These are phyloP conservation scores for Striga asiatica DNA, from an alignment of 257 asterid genomes.

Conservation along the genomic window DNA sequence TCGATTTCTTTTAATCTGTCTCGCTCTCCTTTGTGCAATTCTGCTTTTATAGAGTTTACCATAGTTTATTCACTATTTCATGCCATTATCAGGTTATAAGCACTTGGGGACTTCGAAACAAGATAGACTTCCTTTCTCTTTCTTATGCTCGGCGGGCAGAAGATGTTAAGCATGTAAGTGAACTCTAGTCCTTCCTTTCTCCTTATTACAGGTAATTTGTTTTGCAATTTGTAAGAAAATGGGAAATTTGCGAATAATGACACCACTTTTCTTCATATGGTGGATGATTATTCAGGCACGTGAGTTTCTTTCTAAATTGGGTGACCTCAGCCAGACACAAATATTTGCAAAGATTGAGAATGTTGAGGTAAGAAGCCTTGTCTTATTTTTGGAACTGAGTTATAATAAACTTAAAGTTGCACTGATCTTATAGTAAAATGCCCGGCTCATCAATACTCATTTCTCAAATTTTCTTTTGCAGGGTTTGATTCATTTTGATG, in stretches of 20 bases:
- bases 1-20: not conserved
- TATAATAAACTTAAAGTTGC: conserved; percentile 2
- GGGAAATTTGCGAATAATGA: not conserved
- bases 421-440: too few relatives aligned
- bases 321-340: conserved; percentile 64
- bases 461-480: conserved; percentile 13
- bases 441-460: not conserved
- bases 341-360: conserved; percentile 80
- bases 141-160: conserved; percentile 82
- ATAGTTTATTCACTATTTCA: not conserved
- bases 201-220: not conserved
- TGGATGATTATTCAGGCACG: conserved; percentile 50
- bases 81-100: conserved; percentile 55
- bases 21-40: not conserved
- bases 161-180: conserved; percentile 73
- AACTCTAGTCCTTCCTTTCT: not conserved
- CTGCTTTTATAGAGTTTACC: not conserved
- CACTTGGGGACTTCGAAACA: conserved; percentile 87
- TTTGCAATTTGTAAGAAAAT: not conserved
- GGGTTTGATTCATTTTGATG: conserved; percentile 89
- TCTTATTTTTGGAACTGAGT: not conserved
- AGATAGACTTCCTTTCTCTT: conserved; percentile 81
- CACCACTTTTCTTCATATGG: not conserved
- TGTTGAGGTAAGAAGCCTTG: conserved; percentile 51
- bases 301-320: conserved; percentile 59